phyloP scores from a whole-genome alignment of 1,284 basidiomycete species.

The Schizophyllum amplum region DNA sequence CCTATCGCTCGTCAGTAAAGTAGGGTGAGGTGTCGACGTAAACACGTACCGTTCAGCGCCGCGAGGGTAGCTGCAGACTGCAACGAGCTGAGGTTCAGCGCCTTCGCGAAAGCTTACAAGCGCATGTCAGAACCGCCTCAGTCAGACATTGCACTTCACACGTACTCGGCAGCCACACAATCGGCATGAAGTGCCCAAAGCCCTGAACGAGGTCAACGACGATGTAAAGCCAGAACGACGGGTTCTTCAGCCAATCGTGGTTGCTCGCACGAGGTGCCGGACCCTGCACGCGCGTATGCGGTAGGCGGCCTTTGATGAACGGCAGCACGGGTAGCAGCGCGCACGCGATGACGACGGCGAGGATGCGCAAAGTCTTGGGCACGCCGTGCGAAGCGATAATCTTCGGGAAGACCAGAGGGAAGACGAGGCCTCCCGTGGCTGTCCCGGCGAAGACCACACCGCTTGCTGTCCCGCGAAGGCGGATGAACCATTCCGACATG shows the following conservation, averaged over 20 bases:
- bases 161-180: constrained; percentile 28
- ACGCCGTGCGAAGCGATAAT: constrained; percentile 21
- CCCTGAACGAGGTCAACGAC: constrained; percentile 26
- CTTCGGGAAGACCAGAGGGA: constrained; percentile 25
- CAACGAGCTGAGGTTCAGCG: constrained; percentile 17
- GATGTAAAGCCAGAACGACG: constrained; percentile 22
- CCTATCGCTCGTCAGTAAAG: constrained; percentile 11
- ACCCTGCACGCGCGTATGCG: constrained; percentile 18
- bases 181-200: constrained; percentile 26
- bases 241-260: constrained; percentile 18
- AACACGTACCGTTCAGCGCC: constrained; percentile 19
- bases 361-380: constrained; percentile 20
- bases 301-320: constrained; percentile 26
- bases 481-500: constrained; percentile 36
- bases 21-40: background rate
- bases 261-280: constrained; percentile 13
- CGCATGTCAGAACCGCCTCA: background rate
- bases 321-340: constrained; percentile 21
- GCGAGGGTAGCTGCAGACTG: constrained; percentile 21
- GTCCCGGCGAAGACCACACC: constrained; percentile 24
- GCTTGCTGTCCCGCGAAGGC: constrained; percentile 29
- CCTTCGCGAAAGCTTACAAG: constrained; percentile 22
- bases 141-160: background rate
- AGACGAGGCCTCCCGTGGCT: constrained; percentile 25
- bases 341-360: constrained; percentile 18